Percentiles rank a stretch among this genome's conserved stretches.
These are phyloP conservation scores for Gomphus bonarii DNA, from an alignment of 1,284 basidiomycete genomes.

Conservation along the genomic window DNA sequence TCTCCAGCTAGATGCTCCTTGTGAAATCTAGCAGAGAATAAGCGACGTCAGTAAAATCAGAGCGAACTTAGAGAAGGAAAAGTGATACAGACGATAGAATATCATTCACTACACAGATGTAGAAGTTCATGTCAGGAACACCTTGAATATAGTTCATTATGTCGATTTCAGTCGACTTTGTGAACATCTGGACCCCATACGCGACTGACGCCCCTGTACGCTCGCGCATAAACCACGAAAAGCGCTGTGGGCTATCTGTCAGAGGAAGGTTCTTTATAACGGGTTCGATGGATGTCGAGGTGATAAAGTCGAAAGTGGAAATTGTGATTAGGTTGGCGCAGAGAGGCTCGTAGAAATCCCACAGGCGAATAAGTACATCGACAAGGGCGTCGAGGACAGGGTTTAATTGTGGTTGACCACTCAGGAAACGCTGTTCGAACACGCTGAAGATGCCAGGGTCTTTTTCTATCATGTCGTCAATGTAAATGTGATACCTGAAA, in stretches of 20 bases:
- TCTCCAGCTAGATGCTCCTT: slow-evolving; percentile 11
- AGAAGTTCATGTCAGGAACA: slow-evolving; percentile 4
- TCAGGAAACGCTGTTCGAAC: not conserved
- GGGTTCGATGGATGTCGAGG: not conserved
- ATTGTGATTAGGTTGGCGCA: not conserved
- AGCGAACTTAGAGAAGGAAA: not conserved
- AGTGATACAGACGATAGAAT: slow-evolving; percentile 2
- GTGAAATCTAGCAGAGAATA: slow-evolving; percentile 16
- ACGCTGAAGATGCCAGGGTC: not conserved
- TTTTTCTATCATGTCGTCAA: not conserved
- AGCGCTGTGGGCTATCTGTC: not conserved
- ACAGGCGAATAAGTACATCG: not conserved
- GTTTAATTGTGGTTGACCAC: slow-evolving; percentile 1
- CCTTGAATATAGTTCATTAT: slow-evolving; percentile 1
- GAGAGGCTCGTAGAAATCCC: slow-evolving; percentile 5
- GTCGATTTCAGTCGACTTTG: not conserved
- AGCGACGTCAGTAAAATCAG: not conserved
- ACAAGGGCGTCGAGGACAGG: slow-evolving; percentile 3
- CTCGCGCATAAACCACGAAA: slow-evolving; percentile 5
- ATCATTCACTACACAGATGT: slow-evolving; percentile 3
- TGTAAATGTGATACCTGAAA: slow-evolving; percentile 4
- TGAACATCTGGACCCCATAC: not conserved
- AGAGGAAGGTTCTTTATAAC: not conserved
- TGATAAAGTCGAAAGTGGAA: not conserved
- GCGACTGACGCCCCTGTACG: not conserved